Percentiles rank a stretch among this genome's conserved stretches.
Evolutionary conservation across 1,139 yeast species (phyloP).

Genomic region (Pichia sp.): DNA sequence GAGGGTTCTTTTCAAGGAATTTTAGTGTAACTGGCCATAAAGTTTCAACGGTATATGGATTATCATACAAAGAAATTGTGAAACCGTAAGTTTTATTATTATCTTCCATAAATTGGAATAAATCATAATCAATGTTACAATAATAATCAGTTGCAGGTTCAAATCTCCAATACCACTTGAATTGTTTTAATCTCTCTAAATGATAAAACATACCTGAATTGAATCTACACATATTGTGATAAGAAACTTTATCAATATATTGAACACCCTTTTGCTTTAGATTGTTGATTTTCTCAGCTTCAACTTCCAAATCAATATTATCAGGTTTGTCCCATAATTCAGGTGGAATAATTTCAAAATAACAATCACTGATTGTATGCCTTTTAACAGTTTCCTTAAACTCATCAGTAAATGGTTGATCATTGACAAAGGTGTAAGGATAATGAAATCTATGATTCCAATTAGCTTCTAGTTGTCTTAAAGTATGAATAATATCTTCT

Average conservation of each 20-base stretch:
- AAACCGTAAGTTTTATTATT: slow-evolving; percentile 48
- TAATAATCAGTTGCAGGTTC: slow-evolving; percentile 48
- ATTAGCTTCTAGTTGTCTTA: slow-evolving; percentile 38
- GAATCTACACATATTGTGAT: slow-evolving; percentile 53
- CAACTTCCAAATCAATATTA: slow-evolving; percentile 34
- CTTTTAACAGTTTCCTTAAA: slow-evolving; percentile 38
- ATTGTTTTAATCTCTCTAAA: slow-evolving; percentile 40
- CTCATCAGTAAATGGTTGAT: slow-evolving; percentile 40
- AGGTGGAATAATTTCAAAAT: slow-evolving; percentile 36
- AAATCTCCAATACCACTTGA: slow-evolving; percentile 48
- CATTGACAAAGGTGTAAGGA: slow-evolving; percentile 48
- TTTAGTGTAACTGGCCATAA: slow-evolving; percentile 48
- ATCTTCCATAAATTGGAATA: slow-evolving; percentile 47
- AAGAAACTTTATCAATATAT: slow-evolving; percentile 41
- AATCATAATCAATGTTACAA: slow-evolving; percentile 45
- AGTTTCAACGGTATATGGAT: slow-evolving; percentile 38
- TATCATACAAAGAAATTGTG: slow-evolving; percentile 45
- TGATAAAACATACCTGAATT: slow-evolving; percentile 45
- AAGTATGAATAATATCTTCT: slow-evolving; percentile 35
- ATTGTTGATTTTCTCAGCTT: slow-evolving; percentile 32
- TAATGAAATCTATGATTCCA: slow-evolving; percentile 47
- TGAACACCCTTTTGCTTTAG: slow-evolving; percentile 35
- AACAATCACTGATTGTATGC: slow-evolving; percentile 27
- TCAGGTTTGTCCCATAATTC: slow-evolving; percentile 44
- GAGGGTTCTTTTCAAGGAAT: slow-evolving; percentile 42